These are phyloP conservation scores for Allodekkera sacchari DNA, from an alignment of 805 yeast genomes.

Conservation along the genomic window DNA sequence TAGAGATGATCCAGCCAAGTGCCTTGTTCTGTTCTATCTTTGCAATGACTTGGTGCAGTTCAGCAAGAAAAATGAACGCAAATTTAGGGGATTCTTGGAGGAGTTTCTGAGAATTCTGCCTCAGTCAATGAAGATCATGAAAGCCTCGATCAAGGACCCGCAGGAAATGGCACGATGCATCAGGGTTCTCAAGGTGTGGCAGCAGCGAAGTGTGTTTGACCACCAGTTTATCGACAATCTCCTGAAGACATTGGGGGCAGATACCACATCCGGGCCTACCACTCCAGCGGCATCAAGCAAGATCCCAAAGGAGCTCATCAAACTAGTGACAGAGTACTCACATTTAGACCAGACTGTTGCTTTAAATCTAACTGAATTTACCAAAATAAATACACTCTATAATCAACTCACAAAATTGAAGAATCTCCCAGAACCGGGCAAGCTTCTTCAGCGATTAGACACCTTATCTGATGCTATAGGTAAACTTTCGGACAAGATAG, in stretches of 20 bases:
- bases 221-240: constrained; percentile 12
- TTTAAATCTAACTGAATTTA: constrained; percentile 4
- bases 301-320: constrained; percentile 5
- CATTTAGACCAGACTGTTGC: not conserved
- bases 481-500: not conserved
- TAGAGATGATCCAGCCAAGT: constrained; percentile 30
- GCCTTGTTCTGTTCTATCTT: constrained; percentile 47
- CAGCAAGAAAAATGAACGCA: constrained; percentile 49
- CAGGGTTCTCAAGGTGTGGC: constrained; percentile 51
- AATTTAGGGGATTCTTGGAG: constrained; percentile 42
- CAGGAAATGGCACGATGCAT: constrained; percentile 32
- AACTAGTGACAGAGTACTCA: constrained; percentile 4
- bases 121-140: constrained; percentile 26
- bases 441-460: not conserved
- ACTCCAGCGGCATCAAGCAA: not conserved
- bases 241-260: constrained; percentile 1
- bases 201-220: constrained; percentile 40
- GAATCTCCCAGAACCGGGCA: constrained; percentile 4
- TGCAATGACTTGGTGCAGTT: constrained; percentile 81
- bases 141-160: constrained; percentile 13
- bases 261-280: not conserved
- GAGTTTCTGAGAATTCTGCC: constrained; percentile 50
- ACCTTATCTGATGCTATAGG: not conserved
- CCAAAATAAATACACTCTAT: constrained; percentile 2
- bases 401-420: not conserved